Evolutionary conservation across 495 filamentous ascomycete genomes (phyloP).

Genomic region (Darksidea phi): DNA sequence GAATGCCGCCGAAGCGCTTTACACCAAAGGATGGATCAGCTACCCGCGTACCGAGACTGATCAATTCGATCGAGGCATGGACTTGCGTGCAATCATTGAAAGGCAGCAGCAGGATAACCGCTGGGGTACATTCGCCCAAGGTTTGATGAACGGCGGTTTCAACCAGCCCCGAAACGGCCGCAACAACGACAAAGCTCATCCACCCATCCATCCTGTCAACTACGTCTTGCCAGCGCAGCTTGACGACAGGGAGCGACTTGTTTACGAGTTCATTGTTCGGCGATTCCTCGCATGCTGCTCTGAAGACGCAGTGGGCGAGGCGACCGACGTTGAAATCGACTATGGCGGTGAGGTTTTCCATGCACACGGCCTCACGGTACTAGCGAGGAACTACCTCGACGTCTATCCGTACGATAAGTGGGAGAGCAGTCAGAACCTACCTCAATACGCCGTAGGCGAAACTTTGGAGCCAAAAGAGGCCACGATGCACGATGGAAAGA

Average conservation of each 20-base stretch:
- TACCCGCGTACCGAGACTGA: constrained; percentile 98
- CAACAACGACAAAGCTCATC: constrained; percentile 94
- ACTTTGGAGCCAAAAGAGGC: constrained; percentile 86
- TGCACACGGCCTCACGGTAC: constrained; percentile 78
- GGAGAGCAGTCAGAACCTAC: constrained; percentile 81
- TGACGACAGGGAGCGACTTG: constrained; percentile 62
- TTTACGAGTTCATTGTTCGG: constrained; percentile 93
- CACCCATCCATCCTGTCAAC: constrained; percentile 90
- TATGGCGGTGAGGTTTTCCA: constrained; percentile 84
- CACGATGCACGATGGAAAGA: constrained; percentile 83
- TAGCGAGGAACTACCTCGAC: constrained; percentile 88
- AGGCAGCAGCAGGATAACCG: constrained; percentile 73
- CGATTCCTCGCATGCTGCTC: constrained; percentile 96
- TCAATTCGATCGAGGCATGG: constrained; percentile 87
- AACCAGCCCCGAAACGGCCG: constrained; percentile 75
- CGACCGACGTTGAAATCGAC: constrained; percentile 77
- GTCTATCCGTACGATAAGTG: constrained; percentile 96
- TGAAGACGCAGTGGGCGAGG: constrained; percentile 82
- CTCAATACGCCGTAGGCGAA: constrained; percentile 73
- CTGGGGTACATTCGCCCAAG: constrained; percentile 83
- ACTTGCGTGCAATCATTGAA: constrained; percentile 73
- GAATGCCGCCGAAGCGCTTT: constrained; percentile 83
- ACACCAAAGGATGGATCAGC: constrained; percentile 92
- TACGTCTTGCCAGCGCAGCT: constrained; percentile 66
- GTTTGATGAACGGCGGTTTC: constrained; percentile 75